Conservation (phyloP, 176 grass and related monocot genomes). For the Poa pratensis region DNA sequence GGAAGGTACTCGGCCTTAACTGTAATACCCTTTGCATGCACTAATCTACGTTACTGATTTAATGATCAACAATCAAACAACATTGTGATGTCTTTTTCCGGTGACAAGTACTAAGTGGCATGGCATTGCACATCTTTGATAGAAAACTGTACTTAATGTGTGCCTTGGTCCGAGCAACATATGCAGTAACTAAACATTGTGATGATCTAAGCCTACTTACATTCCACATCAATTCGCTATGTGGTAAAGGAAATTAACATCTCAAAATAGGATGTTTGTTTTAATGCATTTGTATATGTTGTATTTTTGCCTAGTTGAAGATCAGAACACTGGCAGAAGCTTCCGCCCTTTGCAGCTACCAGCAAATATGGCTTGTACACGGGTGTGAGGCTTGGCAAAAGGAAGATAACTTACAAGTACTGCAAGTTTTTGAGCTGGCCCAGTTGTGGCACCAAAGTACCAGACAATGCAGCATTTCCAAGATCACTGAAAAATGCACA, state of each 20-base stretch:
- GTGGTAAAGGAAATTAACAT: slow-evolving; percentile 6
- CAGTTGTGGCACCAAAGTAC: slow-evolving; percentile 84
- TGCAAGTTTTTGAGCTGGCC: slow-evolving; percentile 97
- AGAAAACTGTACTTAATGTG: neutral
- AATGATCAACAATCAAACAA: slow-evolving; percentile 22
- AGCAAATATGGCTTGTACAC: slow-evolving; percentile 12
- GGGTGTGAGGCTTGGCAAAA: neutral
- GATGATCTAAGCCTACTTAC: neutral
- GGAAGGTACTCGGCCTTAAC: neutral
- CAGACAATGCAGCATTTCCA: slow-evolving; percentile 91
- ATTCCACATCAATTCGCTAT: slow-evolving; percentile 15
- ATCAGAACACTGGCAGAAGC: slow-evolving; percentile 16
- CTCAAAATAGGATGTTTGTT: neutral
- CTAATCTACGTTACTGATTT: slow-evolving; percentile 6
- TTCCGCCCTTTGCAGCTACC: slow-evolving; percentile 23
- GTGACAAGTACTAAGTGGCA: neutral
- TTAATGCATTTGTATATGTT: slow-evolving; percentile 13
- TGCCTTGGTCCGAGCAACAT: neutral
- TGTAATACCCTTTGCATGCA: slow-evolving; percentile 20
- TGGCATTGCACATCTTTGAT: slow-evolving; percentile 1
- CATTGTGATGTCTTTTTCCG: neutral
- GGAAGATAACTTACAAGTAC: slow-evolving; percentile 79
- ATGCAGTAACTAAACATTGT: neutral
- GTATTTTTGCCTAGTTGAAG: slow-evolving; percentile 25
- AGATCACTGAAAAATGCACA: slow-evolving; percentile 73